Evolutionary conservation across 2,329 filamentous ascomycete genomes (phyloP).

Genomic region (Metarhizium brunneum): DNA sequence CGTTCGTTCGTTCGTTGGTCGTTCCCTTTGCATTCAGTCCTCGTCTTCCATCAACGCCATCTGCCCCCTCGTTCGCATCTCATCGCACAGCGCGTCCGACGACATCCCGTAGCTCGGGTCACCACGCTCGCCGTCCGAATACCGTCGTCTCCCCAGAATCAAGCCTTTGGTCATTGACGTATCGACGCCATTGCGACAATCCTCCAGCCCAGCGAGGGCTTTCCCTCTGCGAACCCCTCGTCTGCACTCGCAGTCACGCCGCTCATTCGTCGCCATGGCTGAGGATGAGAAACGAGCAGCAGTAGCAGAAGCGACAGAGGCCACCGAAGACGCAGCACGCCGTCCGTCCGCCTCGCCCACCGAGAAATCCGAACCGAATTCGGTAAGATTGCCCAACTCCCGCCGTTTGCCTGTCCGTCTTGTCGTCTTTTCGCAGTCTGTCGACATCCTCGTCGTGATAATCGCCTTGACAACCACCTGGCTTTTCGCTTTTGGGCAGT

Average conservation of each 20-base stretch:
- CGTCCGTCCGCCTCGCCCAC: conserved; percentile 9
- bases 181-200: conserved; percentile 10
- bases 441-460: no score
- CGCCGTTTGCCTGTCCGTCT: background rate
- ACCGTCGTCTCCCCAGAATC: background rate
- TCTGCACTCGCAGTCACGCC: background rate
- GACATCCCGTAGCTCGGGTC: background rate
- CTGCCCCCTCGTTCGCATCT: background rate
- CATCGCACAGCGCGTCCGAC: background rate
- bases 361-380: conserved; percentile 8
- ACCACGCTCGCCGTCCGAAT: background rate
- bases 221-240: conserved; percentile 5
- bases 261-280: conserved; percentile 14
- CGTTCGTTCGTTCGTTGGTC: background rate
- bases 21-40: background rate
- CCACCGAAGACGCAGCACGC: conserved; percentile 10
- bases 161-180: background rate
- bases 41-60: background rate
- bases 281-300: conserved; percentile 19
- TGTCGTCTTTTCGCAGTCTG: background rate
- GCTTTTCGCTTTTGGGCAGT: background rate
- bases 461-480: background rate
- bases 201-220: conserved; percentile 7
- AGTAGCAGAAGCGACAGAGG: conserved; percentile 12
- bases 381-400: conserved; percentile 4